Percentiles rank a stretch among this genome's conserved stretches.
Conservation (phyloP, 331 rosid species). For the Spiraea crenata region DNA sequence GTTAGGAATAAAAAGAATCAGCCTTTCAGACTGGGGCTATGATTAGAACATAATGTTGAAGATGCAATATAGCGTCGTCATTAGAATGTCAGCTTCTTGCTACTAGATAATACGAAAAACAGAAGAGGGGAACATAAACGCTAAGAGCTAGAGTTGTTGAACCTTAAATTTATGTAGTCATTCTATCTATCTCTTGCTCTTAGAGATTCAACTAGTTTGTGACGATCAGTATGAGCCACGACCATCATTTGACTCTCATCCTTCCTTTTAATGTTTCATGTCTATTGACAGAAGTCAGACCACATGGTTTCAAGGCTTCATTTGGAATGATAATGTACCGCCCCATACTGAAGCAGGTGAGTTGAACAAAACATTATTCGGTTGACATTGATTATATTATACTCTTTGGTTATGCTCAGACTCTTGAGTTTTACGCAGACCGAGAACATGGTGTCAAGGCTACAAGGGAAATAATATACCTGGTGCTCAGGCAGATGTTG, state of each 20-base stretch:
- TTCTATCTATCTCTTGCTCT: background rate
- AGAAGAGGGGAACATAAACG: too few relatives aligned
- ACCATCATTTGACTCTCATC: background rate
- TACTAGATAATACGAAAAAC: too few relatives aligned
- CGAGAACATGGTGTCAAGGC: conserved; percentile 65
- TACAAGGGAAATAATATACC: conserved; percentile 24
- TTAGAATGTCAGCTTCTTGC: too few relatives aligned
- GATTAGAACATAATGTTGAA: background rate
- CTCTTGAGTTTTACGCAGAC: conserved; percentile 39
- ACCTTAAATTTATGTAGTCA: background rate
- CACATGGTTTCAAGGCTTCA: conserved; percentile 67
- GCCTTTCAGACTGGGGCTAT: background rate
- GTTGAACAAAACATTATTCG: background rate
- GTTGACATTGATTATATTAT: background rate
- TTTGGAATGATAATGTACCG: conserved; percentile 25
- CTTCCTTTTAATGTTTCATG: conserved; percentile 12
- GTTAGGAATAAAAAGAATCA: background rate
- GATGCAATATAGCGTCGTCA: too few relatives aligned
- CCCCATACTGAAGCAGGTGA: conserved; percentile 3
- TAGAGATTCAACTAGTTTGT: background rate
- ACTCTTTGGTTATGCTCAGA: background rate
- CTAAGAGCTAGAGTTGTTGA: background rate
- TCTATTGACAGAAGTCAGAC: conserved; percentile 59
- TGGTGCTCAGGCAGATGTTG: background rate
- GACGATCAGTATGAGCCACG: background rate